Evolutionary conservation across 2,329 filamentous ascomycete genomes (phyloP).

Genomic region (Neurospora sp.): DNA sequence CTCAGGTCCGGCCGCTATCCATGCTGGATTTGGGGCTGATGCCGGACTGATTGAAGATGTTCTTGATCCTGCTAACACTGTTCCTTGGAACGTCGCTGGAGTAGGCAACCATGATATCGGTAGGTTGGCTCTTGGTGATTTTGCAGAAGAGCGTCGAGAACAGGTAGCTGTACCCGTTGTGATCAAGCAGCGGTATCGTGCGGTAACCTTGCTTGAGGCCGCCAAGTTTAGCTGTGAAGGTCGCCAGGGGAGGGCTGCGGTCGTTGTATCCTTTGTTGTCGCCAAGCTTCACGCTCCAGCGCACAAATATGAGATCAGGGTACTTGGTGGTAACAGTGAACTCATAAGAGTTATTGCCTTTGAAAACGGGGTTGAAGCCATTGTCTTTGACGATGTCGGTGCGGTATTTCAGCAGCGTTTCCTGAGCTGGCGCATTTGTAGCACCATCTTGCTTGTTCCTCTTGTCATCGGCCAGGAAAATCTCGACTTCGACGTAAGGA

Average conservation of each 20-base stretch:
- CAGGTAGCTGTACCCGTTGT: conserved; percentile 82
- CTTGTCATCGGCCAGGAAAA: conserved; percentile 90
- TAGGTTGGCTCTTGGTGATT: conserved; percentile 56
- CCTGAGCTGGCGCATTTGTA: conserved; percentile 37
- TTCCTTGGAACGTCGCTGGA: conserved; percentile 30
- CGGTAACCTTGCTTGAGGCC: conserved; percentile 88
- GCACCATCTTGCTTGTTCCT: conserved; percentile 73
- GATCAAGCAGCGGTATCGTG: conserved; percentile 80
- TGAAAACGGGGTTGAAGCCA: conserved; percentile 83
- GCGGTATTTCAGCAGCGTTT: conserved; percentile 61
- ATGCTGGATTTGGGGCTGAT: conserved; percentile 41
- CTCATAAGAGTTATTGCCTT: conserved; percentile 56
- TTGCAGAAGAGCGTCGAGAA: conserved; percentile 92
- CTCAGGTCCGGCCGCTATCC: conserved; percentile 22
- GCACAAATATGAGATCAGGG: conserved; percentile 85
- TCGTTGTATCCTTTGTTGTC: conserved; percentile 59
- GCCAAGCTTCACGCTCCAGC: conserved; percentile 85
- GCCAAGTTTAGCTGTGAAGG: conserved; percentile 84
- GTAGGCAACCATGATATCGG: conserved; percentile 45
- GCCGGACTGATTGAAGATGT: conserved; percentile 44
- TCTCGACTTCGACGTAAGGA: conserved; percentile 89
- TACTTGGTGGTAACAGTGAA: conserved; percentile 88
- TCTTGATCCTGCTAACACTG: conserved; percentile 43
- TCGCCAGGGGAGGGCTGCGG: conserved; percentile 58
- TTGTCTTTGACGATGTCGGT: conserved; percentile 79